Evolutionary conservation across 352 stramenopile genomes (phyloP), one percentile per base, ranked within the genome.

Genomic region (Peronospora destructor): DNA sequence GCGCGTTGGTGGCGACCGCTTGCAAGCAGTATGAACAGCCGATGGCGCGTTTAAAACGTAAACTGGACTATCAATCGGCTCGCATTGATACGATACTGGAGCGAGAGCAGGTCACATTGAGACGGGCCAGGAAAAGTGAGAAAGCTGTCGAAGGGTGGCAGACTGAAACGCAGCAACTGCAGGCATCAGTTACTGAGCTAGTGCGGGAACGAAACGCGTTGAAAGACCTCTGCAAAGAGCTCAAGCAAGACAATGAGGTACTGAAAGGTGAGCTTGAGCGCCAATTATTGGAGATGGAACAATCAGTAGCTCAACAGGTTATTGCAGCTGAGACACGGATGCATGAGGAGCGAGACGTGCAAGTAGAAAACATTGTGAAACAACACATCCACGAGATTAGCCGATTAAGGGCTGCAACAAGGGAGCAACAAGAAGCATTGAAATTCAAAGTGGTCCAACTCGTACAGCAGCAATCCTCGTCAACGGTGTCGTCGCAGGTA

Each of bases 381-480:
- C 51, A 66, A 2, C 72, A 86, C 39, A 56, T 62, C 3, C 32
- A 46, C 2, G 72, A 85, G 34, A n/a, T 80, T 0, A 19, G 62
- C 4, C 45, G 51, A 7, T 41, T 67, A 11, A 56, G 68, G 13
- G 45, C 64, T 26, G 32, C 40, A 29, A 36, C 16, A 51, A 51
- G 11, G 10, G 36, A n/a, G n/a, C n/a, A 56, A 4, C 47, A 47
- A 34, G 46, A 64, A 12, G 35, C 23, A 5, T 19, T 14, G 3
- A 48, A 34, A 12, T 0, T 34, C 32, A 11, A 64, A 53, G 13
- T 46, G 7, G 19, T 50, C 34, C 6, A 61, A 42, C 34, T 47
- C 10, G 10, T 32, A 43, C 51, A 47, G 4, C 70, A 62, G 8
- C 41, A 53, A 3, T 66, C 66, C 0, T 52, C 59, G 2, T 66